A percentile compares a stretch with the other conserved stretches of the same genome.
Conservation (phyloP, 2,329 filamentous ascomycete genomes). For the Nemania sp. region DNA sequence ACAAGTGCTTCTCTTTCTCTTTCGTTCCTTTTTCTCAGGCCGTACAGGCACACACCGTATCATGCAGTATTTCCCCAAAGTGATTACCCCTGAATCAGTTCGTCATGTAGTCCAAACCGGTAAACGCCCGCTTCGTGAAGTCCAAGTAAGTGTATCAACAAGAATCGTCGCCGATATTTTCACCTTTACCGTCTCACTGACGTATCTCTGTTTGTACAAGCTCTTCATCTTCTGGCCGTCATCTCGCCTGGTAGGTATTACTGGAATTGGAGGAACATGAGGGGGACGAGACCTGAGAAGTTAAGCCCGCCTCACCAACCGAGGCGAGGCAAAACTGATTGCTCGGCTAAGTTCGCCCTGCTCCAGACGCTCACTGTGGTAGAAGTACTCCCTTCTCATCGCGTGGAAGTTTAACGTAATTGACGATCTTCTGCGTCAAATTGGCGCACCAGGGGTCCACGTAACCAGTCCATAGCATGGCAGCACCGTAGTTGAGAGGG, state of each 20-base stretch:
- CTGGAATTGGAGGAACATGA: constrained; percentile 3
- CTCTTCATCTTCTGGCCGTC: constrained; percentile 1
- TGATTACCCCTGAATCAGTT: constrained; percentile 23
- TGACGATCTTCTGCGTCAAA: constrained; percentile 47
- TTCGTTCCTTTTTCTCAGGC: constrained; percentile 10
- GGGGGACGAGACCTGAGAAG: neutral
- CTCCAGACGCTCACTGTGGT: constrained; percentile 32
- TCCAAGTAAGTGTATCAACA: constrained; percentile 29
- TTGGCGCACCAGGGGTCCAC: constrained; percentile 57
- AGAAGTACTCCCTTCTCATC: constrained; percentile 42
- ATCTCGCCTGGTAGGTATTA: neutral
- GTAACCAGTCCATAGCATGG: constrained; percentile 56
- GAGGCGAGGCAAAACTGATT: neutral
- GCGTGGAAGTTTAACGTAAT: constrained; percentile 38
- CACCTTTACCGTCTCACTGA: constrained; percentile 7
- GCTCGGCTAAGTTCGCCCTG: neutral
- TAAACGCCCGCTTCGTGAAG: constrained; percentile 30
- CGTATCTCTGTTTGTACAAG: constrained; percentile 19
- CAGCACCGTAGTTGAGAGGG: constrained; percentile 50
- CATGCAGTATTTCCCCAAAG: constrained; percentile 22
- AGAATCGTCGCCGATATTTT: constrained; percentile 14
- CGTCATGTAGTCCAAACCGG: constrained; percentile 28
- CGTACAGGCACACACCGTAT: constrained; percentile 14
- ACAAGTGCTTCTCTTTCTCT: too few relatives aligned
- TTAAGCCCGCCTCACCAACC: neutral